Evolutionary conservation across 345 rosid genomes (phyloP), one percentile per base, ranked within the genome.

Genomic region (Populus nigra): DNA sequence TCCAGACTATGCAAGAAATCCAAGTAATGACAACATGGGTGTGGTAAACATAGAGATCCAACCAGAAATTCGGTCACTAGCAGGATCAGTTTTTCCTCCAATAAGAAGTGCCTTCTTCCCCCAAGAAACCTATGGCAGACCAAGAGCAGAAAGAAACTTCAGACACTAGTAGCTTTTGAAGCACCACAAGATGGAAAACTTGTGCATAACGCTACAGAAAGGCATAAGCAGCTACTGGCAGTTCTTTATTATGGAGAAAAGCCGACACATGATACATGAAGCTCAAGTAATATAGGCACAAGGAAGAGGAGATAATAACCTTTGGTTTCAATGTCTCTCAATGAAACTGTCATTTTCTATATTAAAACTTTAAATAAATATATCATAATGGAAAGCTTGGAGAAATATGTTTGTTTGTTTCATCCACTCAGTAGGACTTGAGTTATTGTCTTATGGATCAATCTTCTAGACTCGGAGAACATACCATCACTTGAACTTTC

Each of bases 41-140:
- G 55, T 57, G n/a, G 20, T 17, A 68, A 78, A 77, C 41, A 68
- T 23, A 74, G 72, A 78, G 22, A 73, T 66, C 77, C 72, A 78
- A 96, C 99, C 99, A 85, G 98, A 89, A 86, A 93, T 81, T 84
- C 87, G 89, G 70, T 96, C 98, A 79, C 81, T 88, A 43, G 84
- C 86, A 65, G 98, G 93, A 82, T 92, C 90, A 57, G 97, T 92
- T 87, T 87, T 94, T n/a, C 98, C 99, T 78, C 99, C 99, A 80
- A 96, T 87, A 50, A 96, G 83, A 57, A 96, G 90, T 69, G 86
- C 92, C 75, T 90, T 93, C 77, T 92, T 93, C 71, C 99, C 98
- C 98, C 98, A 96, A 73, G 98, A 91, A 78, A 96, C 92, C 99
- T 96, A 70, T 57, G 67, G 22, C 76, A 38, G 43, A 45, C 38